Base-by-base conservation (phyloP, 768 basidiomycete species). In the Boletus insuetus region DNA sequence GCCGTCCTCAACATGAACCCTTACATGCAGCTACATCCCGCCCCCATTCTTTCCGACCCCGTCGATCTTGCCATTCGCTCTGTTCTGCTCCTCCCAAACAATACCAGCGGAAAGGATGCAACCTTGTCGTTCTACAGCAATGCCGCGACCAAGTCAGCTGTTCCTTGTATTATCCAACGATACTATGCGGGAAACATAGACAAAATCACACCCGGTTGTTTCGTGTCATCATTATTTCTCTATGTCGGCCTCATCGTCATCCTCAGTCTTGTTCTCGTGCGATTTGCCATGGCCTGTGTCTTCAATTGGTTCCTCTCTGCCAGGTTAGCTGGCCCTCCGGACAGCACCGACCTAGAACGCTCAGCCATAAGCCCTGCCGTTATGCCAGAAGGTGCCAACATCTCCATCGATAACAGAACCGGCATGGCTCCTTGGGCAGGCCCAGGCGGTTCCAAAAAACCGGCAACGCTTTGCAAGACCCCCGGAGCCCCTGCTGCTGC, bases 271-370 rank as follows among this genome's bases (percentile, higher is more conserved):
- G 91, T 99, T 32, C 73, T 98, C 58, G 85, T 92, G 32, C 91
- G 97, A 35, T 99, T 98, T 74, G 72, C 80, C 63, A 98, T 99
- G 96, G 97, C 97, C 1, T 92, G 92, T 70, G 71, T 96, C 40
- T 99, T 98, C 80, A 94, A 85, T 64, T 99, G 97, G 97, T 96
- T 92, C 77, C 75, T 98, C 46, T 95, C 94, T 11, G 82, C 82
- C 9, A 81, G 81, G 51, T 80, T 98, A 34, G 89, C 94, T 17
- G 84, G 85, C 12, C 84, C 91, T 24, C 91, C 91, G 0, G 81
- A 81, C 57, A 84, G 70, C 57, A 80, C 79, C 55, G 80, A 91
- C 49, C 78, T 98, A 35, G 85, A 87, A 59, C 81, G 92, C 42
- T 83, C 86, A 14, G 96, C 85, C 48, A 91, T 99, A 69, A 93